Percentiles rank a stretch among this genome's conserved stretches.
Conservation (phyloP, 768 basidiomycete genomes). For the Epithele typhae region DNA sequence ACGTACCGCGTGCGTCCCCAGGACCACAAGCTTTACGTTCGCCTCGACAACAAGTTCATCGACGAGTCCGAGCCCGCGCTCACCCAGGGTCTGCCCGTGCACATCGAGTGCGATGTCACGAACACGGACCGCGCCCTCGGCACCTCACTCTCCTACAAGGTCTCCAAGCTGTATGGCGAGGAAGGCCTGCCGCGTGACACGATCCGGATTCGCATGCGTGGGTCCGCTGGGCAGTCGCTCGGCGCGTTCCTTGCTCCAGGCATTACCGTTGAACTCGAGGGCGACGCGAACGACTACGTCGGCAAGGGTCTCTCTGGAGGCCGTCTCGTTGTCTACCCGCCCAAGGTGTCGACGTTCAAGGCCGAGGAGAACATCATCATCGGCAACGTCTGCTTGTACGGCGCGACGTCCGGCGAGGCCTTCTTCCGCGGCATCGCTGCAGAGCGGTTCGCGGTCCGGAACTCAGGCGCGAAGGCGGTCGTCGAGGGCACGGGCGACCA, state of each 20-base stretch:
- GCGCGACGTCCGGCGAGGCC: slow-evolving; percentile 95
- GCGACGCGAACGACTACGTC: slow-evolving; percentile 98
- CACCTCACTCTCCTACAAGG: slow-evolving; percentile 89
- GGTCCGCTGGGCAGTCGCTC: slow-evolving; percentile 95
- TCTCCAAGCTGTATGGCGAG: slow-evolving; percentile 95
- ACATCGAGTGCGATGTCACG: slow-evolving; percentile 93
- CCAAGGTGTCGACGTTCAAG: slow-evolving; percentile 90
- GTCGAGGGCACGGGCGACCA: slow-evolving; percentile 97
- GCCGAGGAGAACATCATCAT: slow-evolving; percentile 96
- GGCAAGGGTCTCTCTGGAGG: slow-evolving; percentile 98
- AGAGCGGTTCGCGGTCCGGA: slow-evolving; percentile 95
- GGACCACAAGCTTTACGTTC: slow-evolving; percentile 97
- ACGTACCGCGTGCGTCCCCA: slow-evolving; percentile 94
- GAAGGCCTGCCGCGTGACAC: slow-evolving; percentile 97
- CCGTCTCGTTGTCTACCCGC: slow-evolving; percentile 93
- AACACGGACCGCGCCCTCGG: slow-evolving; percentile 98
- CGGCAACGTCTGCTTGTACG: slow-evolving; percentile 96
- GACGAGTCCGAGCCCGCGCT: slow-evolving; percentile 96
- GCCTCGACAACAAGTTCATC: slow-evolving; percentile 99
- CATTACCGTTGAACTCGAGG: slow-evolving; percentile 97
- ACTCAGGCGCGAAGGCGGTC: slow-evolving; percentile 94
- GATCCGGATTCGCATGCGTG: slow-evolving; percentile 93
- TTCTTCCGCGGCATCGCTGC: slow-evolving; percentile 96
- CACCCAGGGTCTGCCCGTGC: slow-evolving; percentile 89
- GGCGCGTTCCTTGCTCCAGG: slow-evolving; percentile 99